Evolutionary conservation across 306 rosid genomes (phyloP).

Genomic region (Hylodesmum podocarpum): DNA sequence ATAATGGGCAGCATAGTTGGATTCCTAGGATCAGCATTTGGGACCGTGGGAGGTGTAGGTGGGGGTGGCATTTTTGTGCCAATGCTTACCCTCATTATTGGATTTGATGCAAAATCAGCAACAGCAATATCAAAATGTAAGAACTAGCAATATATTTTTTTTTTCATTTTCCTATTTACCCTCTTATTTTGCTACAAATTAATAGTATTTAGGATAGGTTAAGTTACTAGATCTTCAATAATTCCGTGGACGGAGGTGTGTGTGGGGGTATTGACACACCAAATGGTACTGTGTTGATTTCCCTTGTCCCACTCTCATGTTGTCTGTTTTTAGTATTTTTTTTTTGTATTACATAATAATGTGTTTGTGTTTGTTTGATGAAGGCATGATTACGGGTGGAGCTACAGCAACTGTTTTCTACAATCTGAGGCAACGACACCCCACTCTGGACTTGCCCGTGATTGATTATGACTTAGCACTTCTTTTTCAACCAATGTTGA

Average conservation of each 20-base stretch:
- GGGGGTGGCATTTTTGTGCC: slow-evolving; percentile 95
- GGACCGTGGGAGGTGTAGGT: slow-evolving; percentile 91
- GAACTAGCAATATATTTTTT: neutral
- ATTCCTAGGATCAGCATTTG: slow-evolving; percentile 76
- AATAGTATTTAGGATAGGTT: neutral
- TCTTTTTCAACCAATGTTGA: slow-evolving; percentile 74
- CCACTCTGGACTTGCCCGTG: slow-evolving; percentile 66
- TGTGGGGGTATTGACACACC: neutral
- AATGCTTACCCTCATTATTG: slow-evolving; percentile 56
- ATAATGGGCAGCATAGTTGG: slow-evolving; percentile 59
- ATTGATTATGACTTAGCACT: slow-evolving; percentile 75
- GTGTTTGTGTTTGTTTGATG: neutral
- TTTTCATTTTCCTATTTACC: too few species aligned
- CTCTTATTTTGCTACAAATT: neutral
- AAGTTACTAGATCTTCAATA: neutral
- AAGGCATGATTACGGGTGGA: slow-evolving; percentile 81
- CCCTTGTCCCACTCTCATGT: neutral
- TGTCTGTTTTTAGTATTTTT: neutral
- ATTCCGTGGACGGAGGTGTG: neutral
- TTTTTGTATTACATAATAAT: neutral
- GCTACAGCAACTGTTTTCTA: slow-evolving; percentile 72
- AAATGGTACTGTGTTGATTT: neutral
- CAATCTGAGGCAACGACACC: slow-evolving; percentile 64
- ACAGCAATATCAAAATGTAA: slow-evolving; percentile 89
- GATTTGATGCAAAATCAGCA: slow-evolving; percentile 59